Percentiles rank a stretch among this genome's conserved stretches.
Evolutionary conservation across 306 rosid species (phyloP).

Genomic region (Nissolia schottii): DNA sequence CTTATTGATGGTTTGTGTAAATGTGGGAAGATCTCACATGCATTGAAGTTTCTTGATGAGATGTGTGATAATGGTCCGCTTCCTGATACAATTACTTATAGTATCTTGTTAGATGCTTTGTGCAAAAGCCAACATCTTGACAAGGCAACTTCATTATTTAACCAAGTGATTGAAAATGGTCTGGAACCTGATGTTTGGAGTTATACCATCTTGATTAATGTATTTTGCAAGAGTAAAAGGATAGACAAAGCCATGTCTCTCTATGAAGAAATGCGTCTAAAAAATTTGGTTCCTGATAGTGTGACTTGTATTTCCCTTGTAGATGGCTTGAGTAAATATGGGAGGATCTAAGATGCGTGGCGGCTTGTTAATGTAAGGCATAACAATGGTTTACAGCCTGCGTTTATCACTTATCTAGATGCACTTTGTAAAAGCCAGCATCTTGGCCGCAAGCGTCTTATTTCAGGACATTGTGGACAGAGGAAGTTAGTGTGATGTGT

Average conservation of each 20-base stretch:
- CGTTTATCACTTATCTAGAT: not conserved
- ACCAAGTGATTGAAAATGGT: not conserved
- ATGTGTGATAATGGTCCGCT: not conserved
- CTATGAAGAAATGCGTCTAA: not conserved
- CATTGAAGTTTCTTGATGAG: not conserved
- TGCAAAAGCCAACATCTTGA: not conserved
- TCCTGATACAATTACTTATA: not conserved
- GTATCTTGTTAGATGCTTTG: not conserved
- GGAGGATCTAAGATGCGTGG: not conserved
- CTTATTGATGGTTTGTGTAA: not conserved
- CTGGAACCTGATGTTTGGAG: not conserved
- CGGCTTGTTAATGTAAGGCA: slow-evolving; percentile 4
- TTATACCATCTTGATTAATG: not conserved
- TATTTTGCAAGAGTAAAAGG: not conserved
- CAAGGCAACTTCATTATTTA: not conserved
- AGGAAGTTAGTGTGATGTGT: not conserved
- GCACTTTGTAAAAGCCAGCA: not conserved
- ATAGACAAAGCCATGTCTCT: not conserved
- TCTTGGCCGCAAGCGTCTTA: not conserved
- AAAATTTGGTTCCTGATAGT: not conserved
- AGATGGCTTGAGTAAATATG: slow-evolving; percentile 20
- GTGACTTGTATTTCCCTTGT: not conserved
- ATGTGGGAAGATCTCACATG: not conserved
- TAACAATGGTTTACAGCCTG: not conserved
- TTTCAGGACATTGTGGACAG: not conserved